Base-by-base conservation (phyloP, 306 rosid genomes). In the Morella rubra region DNA sequence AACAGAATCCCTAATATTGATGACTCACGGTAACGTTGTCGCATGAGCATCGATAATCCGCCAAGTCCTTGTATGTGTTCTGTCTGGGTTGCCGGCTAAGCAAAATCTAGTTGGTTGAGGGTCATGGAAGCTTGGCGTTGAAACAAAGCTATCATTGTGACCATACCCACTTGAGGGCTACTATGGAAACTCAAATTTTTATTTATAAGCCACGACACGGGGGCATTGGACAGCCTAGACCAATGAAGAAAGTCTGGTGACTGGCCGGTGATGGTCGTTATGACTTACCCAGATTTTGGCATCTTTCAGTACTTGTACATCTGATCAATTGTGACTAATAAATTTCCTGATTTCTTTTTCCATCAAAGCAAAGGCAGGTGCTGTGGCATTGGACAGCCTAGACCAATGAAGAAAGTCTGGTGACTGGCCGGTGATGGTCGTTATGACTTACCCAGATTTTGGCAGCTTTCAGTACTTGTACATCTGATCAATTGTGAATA, bases 41-140 rank as follows among this genome's bases (percentile, higher is more conserved):
- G 52, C 56, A 64, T 62, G 53, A 15, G 72, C 74, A 42, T 52
- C 16, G n/a, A 79, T 45, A 18, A 41, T 37, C 24, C 61, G 27
- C 2, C 74, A 41, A 66, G 66, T 61, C 51, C 66, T 18, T 32
- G 37, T 32, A 32, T 40, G 73, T 51, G 59, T 13, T 32, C 69
- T 56, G 77, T 71, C 73, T 85, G 87, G 74, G 78, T 83, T 87
- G 76, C 22, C 79, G 16, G 73, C 73, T 71, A 85, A 85, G 91
- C 83, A 74, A 83, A 71, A 74, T 32, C 71, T 37, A 15, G 81
- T 74, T 52, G 74, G 78, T 44, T 41, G 22, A 73, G 73, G 58
- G 72, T 45, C 62, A 14, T 20, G 46, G 69, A 84, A 81, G 71
- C 91, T 88, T 88, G 83, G 87, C 75, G 74, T 88, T 79, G 76